Base-by-base conservation (phyloP, 225 moss, liverwort and hornwort genomes). In the Pseudoscleropodium purum region DNA sequence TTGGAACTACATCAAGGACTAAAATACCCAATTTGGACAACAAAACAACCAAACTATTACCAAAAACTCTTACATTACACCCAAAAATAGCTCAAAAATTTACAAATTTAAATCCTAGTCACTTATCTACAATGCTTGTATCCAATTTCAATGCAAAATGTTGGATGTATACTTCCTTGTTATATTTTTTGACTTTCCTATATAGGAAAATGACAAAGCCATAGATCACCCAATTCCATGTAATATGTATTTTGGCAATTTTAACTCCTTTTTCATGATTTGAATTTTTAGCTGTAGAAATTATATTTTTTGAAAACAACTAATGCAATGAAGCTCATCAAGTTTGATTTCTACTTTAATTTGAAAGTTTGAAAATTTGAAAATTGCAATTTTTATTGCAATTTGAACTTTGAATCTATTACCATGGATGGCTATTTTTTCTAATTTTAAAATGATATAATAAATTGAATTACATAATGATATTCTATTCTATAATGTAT, bases 361-460 rank as follows among this genome's bases (percentile, higher is more conserved):
- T 73, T 43, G 9, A 43, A 73, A 73, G 27, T 43, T 73, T 41
- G 5, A 9, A 39, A 43, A 7, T 0, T 15, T 43, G 15, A 0
- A 9, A 45, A 73, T 17, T 73, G 29, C 17, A 15, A 15, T 2
- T 73, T 72, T 29, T 16, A 45, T 45, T 43, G 17, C 9, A 43
- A 17, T 17, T 73, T 25, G 9, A 41, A 70, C 4, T 39, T 24
- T 21, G 2, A 4, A 0, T 4, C 24, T 69, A 25, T 14, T 25
- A 8, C 5, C 1, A 41, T 43, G 1, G 1, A 73, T 41, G 26
- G 0, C 15, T 72, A 26, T 41, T 72, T 66, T 66, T 69, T 7
- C 1, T 15, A 41, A 41, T 72, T 72, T 26, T 5, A 14, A 1
- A 72, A 25, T 26, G 72, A 26, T 14, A 26, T 0, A 1, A 0